phyloP scores from a whole-genome alignment of 306 rosid genomes.

The Hylodesmum podocarpum region DNA sequence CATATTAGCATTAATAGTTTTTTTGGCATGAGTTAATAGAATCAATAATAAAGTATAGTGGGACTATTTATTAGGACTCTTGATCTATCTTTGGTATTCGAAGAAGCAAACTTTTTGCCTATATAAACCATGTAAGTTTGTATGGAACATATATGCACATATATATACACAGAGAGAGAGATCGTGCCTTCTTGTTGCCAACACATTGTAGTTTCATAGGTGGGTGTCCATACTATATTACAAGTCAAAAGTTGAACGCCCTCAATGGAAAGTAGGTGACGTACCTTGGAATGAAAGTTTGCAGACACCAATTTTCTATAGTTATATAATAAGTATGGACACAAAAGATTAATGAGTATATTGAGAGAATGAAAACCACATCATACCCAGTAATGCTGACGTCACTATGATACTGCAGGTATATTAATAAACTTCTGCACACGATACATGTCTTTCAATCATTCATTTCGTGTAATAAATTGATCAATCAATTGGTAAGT shows the following conservation, averaged over 20 bases:
- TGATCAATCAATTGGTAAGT: background rate
- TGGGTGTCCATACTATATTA: background rate
- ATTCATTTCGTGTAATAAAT: background rate
- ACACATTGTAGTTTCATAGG: background rate
- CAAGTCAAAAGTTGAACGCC: slow-evolving; percentile 18
- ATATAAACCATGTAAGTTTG: too few relatives aligned
- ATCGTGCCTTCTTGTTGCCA: too few relatives aligned
- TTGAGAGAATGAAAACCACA: background rate
- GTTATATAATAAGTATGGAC: background rate
- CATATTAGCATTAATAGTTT: too few relatives aligned
- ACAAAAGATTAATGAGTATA: background rate
- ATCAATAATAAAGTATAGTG: too few relatives aligned
- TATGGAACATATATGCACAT: too few relatives aligned
- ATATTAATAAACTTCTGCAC: background rate
- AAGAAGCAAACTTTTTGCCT: too few relatives aligned
- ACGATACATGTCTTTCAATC: background rate
- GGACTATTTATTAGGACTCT: too few relatives aligned
- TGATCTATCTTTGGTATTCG: too few relatives aligned
- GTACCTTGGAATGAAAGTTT: background rate
- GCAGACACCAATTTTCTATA: background rate
- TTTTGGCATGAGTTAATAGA: too few relatives aligned
- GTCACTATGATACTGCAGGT: background rate
- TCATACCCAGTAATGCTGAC: slow-evolving; percentile 3
- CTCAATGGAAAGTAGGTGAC: slow-evolving; percentile 32
- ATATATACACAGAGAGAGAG: too few relatives aligned